A percentile compares a stretch with the other conserved stretches of the same genome.
These are phyloP conservation scores for Fusarium coffeatum DNA, from an alignment of 2,329 filamentous ascomycete genomes.

Conservation along the genomic window DNA sequence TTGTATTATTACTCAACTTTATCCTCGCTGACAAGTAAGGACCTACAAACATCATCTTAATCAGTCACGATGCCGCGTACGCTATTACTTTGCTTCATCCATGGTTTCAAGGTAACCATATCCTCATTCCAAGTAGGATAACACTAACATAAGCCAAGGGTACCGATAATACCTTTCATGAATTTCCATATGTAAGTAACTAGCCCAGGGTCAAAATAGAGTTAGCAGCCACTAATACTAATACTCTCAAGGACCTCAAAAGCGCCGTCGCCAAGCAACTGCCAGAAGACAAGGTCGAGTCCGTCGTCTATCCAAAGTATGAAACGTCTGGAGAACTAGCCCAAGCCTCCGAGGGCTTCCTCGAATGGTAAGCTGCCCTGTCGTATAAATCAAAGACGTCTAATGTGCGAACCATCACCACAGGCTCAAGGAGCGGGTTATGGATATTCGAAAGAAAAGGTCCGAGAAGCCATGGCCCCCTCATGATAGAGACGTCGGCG, in stretches of 20 bases:
- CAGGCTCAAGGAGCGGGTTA: slow-evolving; percentile 84
- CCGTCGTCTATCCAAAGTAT: slow-evolving; percentile 76
- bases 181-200: slow-evolving; percentile 66
- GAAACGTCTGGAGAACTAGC: slow-evolving; percentile 77
- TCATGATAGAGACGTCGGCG: slow-evolving; percentile 81
- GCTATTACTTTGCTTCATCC: slow-evolving; percentile 77
- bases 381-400: not conserved
- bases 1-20: slow-evolving; percentile 8
- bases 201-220: too few species aligned
- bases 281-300: slow-evolving; percentile 69
- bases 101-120: slow-evolving; percentile 71
- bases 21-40: not conserved
- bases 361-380: slow-evolving; percentile 56
- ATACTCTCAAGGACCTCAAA: slow-evolving; percentile 62
- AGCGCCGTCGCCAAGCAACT: slow-evolving; percentile 68
- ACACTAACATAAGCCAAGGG: slow-evolving; percentile 58
- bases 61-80: slow-evolving; percentile 60
- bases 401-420: not conserved
- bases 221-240: slow-evolving; percentile 3
- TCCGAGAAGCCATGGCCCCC: slow-evolving; percentile 80
- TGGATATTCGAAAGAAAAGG: slow-evolving; percentile 77
- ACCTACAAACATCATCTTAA: not conserved
- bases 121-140: accelerated
- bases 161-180: slow-evolving; percentile 74
- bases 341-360: slow-evolving; percentile 58